Evolutionary conservation across 75 land plant species (phyloP).

Genomic region (Cupressus sempervirens): DNA sequence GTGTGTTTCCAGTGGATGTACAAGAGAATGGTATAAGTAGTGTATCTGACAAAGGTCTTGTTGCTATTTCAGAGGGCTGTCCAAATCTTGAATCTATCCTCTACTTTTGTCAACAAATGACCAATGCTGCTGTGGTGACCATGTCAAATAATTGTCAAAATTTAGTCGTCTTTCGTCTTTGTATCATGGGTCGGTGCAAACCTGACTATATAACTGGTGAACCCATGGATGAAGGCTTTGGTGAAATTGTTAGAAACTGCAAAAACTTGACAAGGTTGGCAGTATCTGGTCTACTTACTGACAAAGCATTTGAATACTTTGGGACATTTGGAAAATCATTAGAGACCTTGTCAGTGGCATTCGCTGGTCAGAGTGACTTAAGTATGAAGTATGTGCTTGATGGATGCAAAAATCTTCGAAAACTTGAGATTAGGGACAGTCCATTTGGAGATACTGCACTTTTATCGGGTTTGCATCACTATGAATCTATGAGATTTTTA

Average conservation of each 20-base stretch:
- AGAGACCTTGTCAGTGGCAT: conserved; percentile 84
- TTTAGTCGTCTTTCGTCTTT: conserved; percentile 72
- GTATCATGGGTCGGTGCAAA: conserved; percentile 67
- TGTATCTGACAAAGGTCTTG: conserved; percentile 77
- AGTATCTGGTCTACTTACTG: conserved; percentile 83
- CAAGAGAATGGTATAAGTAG: conserved; percentile 37
- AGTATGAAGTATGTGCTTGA: conserved; percentile 64
- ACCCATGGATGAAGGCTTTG: conserved; percentile 94
- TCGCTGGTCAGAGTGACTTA: conserved; percentile 80
- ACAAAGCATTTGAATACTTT: conserved; percentile 76
- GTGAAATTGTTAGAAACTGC: conserved; percentile 84
- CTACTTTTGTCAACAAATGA: conserved; percentile 90
- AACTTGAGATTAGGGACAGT: conserved; percentile 90
- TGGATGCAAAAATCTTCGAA: conserved; percentile 75
- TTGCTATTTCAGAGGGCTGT: conserved; percentile 87
- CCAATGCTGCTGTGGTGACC: conserved; percentile 73
- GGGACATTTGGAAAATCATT: conserved; percentile 73
- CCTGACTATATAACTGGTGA: conserved; percentile 58
- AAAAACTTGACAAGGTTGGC: conserved; percentile 75
- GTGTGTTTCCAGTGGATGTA: conserved; percentile 72
- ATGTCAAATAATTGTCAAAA: conserved; percentile 79
- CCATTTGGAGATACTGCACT: conserved; percentile 88
- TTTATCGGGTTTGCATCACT: conserved; percentile 65
- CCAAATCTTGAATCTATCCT: conserved; percentile 69
- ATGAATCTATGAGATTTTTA: conserved; percentile 85